Percentiles rank a stretch among this genome's conserved stretches.
Evolutionary conservation across 495 filamentous ascomycete species (phyloP).

Genomic region (Neurospora sp.): DNA sequence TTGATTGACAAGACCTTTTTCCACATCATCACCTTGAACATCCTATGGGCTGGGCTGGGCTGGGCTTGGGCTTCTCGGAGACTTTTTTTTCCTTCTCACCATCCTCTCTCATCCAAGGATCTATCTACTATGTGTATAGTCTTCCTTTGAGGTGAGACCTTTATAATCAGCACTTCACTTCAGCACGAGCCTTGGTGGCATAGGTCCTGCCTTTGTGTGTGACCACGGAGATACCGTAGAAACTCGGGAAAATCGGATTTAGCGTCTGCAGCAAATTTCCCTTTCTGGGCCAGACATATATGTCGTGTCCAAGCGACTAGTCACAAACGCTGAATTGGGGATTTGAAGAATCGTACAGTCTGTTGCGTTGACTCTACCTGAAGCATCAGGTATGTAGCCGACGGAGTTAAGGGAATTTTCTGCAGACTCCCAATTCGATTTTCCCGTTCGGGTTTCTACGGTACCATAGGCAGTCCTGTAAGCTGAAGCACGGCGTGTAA

Average conservation of each 20-base stretch:
- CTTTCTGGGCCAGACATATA: neutral
- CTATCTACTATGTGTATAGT: too few species aligned
- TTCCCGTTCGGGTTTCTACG: neutral
- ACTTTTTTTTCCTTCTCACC: neutral
- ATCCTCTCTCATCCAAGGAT: neutral
- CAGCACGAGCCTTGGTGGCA: neutral
- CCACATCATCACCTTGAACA: neutral
- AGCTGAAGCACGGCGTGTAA: neutral
- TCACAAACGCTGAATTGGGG: neutral
- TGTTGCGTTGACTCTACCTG: neutral
- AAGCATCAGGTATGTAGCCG: neutral
- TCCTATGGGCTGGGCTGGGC: neutral
- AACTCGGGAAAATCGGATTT: neutral
- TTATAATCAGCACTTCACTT: neutral
- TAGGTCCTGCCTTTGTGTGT: neutral
- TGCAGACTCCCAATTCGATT: neutral
- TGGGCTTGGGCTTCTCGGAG: neutral
- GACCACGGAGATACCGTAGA: neutral
- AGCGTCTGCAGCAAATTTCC: neutral
- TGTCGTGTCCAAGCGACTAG: neutral
- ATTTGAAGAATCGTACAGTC: neutral
- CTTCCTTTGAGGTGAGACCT: neutral
- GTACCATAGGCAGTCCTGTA: neutral
- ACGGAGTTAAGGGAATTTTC: neutral
- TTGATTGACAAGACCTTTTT: neutral